Evolutionary conservation across 1,284 basidiomycete species (phyloP), one percentile per base, ranked within the genome.

Genomic region (Pseudozyma thailandica): DNA sequence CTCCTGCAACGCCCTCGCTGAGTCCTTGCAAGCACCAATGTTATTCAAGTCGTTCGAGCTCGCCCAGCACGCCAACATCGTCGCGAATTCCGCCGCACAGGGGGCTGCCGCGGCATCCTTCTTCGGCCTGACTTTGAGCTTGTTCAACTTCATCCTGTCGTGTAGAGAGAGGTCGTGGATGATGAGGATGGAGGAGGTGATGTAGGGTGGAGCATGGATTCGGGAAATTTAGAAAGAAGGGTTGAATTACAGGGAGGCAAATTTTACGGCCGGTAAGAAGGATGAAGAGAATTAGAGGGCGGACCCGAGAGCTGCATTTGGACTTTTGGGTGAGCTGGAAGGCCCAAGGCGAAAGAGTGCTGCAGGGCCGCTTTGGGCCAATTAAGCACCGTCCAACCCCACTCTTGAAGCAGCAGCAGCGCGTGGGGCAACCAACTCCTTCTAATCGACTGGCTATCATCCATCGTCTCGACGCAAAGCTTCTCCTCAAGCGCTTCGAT

Each of bases 31-130:
- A 2, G 86, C 85, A 12, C 77, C 74, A 10, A 86, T 85, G 21
- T 88, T 89, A 74, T 87, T 86, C 28, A 91, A 70, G 83, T 96
- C 93, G 28, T 86, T 86, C 3, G 88, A 87, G 16, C 90, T 89
- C n/a, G 93, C 92, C 92, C 92, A 95, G 84, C 94, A 97, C 44
- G 90, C 89, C 35, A 97, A 88, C 89, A 97, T 91, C 50, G 89
- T 85, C 12, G 90, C 87, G 58, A 96, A 87, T 83, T 94, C 90
- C 25, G 88, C 84, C 15, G 89, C 88, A 82, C 92, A 93, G 63
- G 91, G 86, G 46, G 87, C 88, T 42, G 86, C 85, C 44, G 86
- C 84, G 85, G 72, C 70, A 89, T 91, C 85, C 85, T 92, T 92
- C 58, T 87, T 87, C 41, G 91, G 91, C 35, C 77, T 62, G 43